These are phyloP conservation scores for Vararia minispora DNA, from an alignment of 768 basidiomycete species.

Conservation along the genomic window DNA sequence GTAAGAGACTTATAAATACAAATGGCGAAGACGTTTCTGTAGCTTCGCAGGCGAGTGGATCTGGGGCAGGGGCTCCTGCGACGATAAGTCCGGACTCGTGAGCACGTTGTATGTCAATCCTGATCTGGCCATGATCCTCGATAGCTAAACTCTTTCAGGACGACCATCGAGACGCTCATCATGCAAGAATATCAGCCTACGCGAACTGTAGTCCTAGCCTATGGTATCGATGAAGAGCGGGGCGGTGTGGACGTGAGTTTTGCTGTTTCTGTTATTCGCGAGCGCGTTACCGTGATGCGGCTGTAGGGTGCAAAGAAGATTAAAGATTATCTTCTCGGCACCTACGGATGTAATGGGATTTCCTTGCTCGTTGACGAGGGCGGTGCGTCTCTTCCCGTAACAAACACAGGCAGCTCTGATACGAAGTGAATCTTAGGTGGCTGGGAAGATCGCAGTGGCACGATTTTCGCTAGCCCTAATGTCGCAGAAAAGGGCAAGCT, in stretches of 20 bases:
- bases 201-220: slow-evolving; percentile 36
- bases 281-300: neutral
- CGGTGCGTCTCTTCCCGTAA: slow-evolving; percentile 20
- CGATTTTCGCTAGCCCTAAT: slow-evolving; percentile 13
- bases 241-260: slow-evolving; percentile 6
- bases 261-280: neutral
- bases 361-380: slow-evolving; percentile 38
- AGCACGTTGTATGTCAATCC: slow-evolving; percentile 37
- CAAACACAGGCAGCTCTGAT: neutral
- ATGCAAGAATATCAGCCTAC: slow-evolving; percentile 52
- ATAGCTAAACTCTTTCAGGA: slow-evolving; percentile 6
- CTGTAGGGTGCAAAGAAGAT: slow-evolving; percentile 20
- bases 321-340: slow-evolving; percentile 19
- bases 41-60: slow-evolving; percentile 41
- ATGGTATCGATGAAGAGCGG: slow-evolving; percentile 17
- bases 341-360: slow-evolving; percentile 29
- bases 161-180: slow-evolving; percentile 54
- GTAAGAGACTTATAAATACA: no score
- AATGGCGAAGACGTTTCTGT: no score
- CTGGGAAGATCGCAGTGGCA: slow-evolving; percentile 9
- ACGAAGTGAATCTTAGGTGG: slow-evolving; percentile 3
- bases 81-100: slow-evolving; percentile 70
- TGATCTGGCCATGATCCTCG: neutral
- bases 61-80: slow-evolving; percentile 67
- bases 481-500: slow-evolving; percentile 23